Base-by-base conservation (phyloP, 1,284 basidiomycete genomes). In the Agroathelia rolfsii region DNA sequence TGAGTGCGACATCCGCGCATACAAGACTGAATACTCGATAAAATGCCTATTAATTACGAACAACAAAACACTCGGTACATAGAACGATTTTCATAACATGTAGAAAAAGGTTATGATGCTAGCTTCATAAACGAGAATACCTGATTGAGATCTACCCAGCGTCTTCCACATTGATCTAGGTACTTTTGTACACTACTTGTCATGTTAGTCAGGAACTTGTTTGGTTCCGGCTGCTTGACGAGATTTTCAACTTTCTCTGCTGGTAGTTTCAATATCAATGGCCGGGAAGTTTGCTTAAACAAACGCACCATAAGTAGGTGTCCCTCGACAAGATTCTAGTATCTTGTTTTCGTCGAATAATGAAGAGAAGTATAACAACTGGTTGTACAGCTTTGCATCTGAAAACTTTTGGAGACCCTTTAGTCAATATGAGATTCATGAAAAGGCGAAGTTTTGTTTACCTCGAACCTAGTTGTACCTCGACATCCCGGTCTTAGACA, bases 361-460 rank as follows among this genome's bases (percentile, higher is more conserved):
- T 38, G 69, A 78, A 15, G 65, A 56, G 53, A 79, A 92, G 59
- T 80, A 94, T 34, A 87, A 61, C 20, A 96, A 61, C 55, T 96
- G 92, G 46, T 81, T 85, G 55, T 95, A 94, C 30, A 96, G 61
- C 47, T 76, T 68, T 6, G 67, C 61, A 50, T 94, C 90, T 20
- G 82, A 71, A 53, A 93, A 96, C 85, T n/a, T n/a, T n/a, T 92
- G 46, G 1, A 32, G 20, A 16, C 32, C 24, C 13, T 27, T 40
- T 18, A 33, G 32, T 14, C 24, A n/a, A n/a, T 10, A 20, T 16
- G 10, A 25, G 14, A n/a, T 21, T 23, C 13, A 12, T 11, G 21
- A 22, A 25, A 23, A 14, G 22, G 5, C 24, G 5, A 9, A 23
- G 31, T 14, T 24, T 11, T 3, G 59, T 72, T 30, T 46, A 87